These are phyloP conservation scores for Raffaelea ambrosiae DNA, from an alignment of 2,329 filamentous ascomycete species.

Conservation along the genomic window DNA sequence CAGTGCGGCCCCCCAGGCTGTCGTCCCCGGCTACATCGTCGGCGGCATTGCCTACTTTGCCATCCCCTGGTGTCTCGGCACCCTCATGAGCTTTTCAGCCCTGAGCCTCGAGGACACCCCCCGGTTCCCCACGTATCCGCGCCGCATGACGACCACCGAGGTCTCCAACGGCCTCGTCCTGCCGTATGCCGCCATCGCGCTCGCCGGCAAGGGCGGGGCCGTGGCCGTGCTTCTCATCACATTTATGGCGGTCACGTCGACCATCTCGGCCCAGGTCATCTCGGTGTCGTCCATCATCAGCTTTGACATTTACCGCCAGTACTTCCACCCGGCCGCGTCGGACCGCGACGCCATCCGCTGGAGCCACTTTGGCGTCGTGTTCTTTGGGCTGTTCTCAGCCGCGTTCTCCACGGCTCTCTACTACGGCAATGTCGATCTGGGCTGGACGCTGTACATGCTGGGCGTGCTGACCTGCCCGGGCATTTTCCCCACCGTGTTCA, in stretches of 20 bases:
- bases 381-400: constrained; percentile 41
- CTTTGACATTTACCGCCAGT: constrained; percentile 44
- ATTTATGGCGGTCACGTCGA: constrained; percentile 68
- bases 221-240: constrained; percentile 59
- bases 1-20: constrained; percentile 25
- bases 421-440: constrained; percentile 44
- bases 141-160: constrained; percentile 18
- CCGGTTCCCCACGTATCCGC: constrained; percentile 21
- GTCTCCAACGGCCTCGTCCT: constrained; percentile 21
- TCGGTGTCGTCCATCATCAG: constrained; percentile 44
- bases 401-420: constrained; percentile 43
- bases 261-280: constrained; percentile 42
- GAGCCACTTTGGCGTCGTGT: constrained; percentile 43
- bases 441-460: constrained; percentile 47
- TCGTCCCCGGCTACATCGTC: constrained; percentile 26
- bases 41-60: constrained; percentile 25
- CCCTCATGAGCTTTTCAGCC: constrained; percentile 24
- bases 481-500: constrained; percentile 44
- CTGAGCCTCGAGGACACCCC: constrained; percentile 19
- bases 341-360: constrained; percentile 41
- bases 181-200: constrained; percentile 50
- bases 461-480: constrained; percentile 44
- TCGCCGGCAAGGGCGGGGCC: constrained; percentile 63
- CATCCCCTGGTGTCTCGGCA: constrained; percentile 26
- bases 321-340: constrained; percentile 35